phyloP scores from a whole-genome alignment of 345 rosid species.

The Lumnitzera racemosa region DNA sequence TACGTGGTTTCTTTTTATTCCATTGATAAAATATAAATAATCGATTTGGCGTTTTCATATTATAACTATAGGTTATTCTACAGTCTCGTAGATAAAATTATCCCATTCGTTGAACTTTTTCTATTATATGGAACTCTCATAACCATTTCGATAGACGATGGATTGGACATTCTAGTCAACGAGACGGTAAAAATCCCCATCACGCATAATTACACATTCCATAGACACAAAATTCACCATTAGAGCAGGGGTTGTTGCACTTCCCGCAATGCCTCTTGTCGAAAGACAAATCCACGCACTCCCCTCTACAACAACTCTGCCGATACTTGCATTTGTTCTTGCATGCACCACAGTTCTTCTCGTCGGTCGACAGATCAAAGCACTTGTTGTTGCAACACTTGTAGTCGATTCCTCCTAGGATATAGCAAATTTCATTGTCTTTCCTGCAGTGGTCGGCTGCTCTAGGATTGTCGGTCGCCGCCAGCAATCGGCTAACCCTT shows the following conservation, averaged over 20 bases:
- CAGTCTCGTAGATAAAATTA: too few species aligned
- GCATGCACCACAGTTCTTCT: slow-evolving; percentile 68
- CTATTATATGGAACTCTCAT: too few species aligned
- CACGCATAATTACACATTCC: slow-evolving; percentile 74
- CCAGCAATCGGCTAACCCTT: slow-evolving; percentile 55
- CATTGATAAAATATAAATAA: slow-evolving; percentile 13
- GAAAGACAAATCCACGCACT: slow-evolving; percentile 42
- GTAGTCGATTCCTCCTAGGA: slow-evolving; percentile 18
- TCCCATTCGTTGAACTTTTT: too few species aligned
- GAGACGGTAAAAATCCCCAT: neutral
- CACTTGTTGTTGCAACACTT: slow-evolving; percentile 87
- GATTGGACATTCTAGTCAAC: too few species aligned
- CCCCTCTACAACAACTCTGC: slow-evolving; percentile 56
- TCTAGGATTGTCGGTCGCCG: slow-evolving; percentile 44
- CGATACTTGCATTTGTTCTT: slow-evolving; percentile 58
- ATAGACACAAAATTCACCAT: slow-evolving; percentile 40
- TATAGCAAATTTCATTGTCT: slow-evolving; percentile 29
- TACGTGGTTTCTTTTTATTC: slow-evolving; percentile 20
- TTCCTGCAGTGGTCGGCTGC: slow-evolving; percentile 70
- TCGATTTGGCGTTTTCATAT: too few species aligned
- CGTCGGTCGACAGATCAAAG: slow-evolving; percentile 33
- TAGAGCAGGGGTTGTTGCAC: slow-evolving; percentile 51
- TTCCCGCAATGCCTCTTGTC: slow-evolving; percentile 76
- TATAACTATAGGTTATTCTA: too few species aligned
- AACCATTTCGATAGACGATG: too few species aligned